Conservation (phyloP, 2,329 filamentous ascomycete genomes). For the Cephalotrichum gorgonifer region DNA sequence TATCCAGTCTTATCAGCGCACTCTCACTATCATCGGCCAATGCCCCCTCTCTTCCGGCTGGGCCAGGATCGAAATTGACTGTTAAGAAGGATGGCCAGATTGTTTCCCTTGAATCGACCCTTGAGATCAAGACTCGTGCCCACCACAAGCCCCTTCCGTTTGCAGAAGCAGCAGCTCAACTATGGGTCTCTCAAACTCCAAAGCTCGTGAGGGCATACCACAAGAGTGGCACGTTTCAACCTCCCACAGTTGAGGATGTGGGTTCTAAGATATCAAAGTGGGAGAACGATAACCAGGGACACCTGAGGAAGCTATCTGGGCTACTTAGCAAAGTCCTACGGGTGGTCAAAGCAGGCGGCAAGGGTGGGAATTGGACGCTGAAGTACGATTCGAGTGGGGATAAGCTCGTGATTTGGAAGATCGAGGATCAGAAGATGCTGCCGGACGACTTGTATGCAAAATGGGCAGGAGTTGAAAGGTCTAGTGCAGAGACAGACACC, state of each 20-base stretch:
- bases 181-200: constrained; percentile 35
- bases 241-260: constrained; percentile 24
- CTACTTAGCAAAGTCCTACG: constrained; percentile 20
- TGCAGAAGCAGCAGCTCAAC: constrained; percentile 24
- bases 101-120: constrained; percentile 22
- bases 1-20: too few relatives aligned
- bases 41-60: not conserved
- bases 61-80: constrained; percentile 15
- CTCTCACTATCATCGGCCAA: constrained; percentile 13
- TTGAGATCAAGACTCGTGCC: constrained; percentile 35
- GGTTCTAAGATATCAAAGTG: constrained; percentile 18
- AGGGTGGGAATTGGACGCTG: constrained; percentile 10
- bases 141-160: constrained; percentile 20
- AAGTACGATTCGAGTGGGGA: constrained; percentile 13
- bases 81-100: constrained; percentile 19
- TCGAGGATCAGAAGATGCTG: constrained; percentile 12
- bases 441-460: constrained; percentile 20
- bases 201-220: constrained; percentile 36
- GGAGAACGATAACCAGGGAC: constrained; percentile 21
- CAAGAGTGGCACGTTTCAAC: constrained; percentile 20
- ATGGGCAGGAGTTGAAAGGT: constrained; percentile 8
- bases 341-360: constrained; percentile 14
- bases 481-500: too few relatives aligned
- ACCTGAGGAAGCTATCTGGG: constrained; percentile 19
- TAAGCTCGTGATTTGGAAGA: constrained; percentile 15